Evolutionary conservation across 106 monocot species (phyloP).

Genomic region (Dendrobium huoshanense): DNA sequence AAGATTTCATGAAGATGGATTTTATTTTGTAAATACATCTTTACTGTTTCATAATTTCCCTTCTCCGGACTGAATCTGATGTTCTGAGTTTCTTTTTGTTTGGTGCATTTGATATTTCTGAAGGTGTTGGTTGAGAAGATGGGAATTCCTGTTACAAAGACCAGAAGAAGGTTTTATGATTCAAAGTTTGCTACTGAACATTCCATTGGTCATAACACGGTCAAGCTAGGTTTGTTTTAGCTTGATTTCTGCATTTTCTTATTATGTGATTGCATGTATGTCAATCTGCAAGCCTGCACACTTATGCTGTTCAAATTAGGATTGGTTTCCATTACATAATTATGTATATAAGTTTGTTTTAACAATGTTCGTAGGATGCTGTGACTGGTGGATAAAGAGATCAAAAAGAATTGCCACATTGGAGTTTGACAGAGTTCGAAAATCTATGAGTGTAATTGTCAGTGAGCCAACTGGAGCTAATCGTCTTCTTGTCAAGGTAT

Average conservation of each 20-base stretch:
- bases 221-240: slow-evolving; percentile 35
- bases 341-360: no score
- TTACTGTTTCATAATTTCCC: background rate
- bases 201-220: slow-evolving; percentile 22
- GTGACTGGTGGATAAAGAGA: slow-evolving; percentile 74
- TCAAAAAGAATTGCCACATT: slow-evolving; percentile 52
- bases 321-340: background rate
- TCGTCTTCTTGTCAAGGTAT: slow-evolving; percentile 67
- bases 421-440: slow-evolving; percentile 62
- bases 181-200: slow-evolving; percentile 21
- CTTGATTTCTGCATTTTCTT: background rate
- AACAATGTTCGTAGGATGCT: slow-evolving; percentile 37
- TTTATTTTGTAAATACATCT: background rate
- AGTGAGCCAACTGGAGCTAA: slow-evolving; percentile 40
- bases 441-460: slow-evolving; percentile 70
- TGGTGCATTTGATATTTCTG: background rate
- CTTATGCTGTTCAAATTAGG: background rate
- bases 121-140: slow-evolving; percentile 87
- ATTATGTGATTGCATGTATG: background rate
- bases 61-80: background rate
- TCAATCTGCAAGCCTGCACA: background rate
- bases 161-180: slow-evolving; percentile 21
- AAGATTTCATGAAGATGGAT: no score
- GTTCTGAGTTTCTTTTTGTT: background rate
- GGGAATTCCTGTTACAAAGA: slow-evolving; percentile 58